Conservation (phyloP, 208 protist genomes). For the Hexamita inflata region DNA sequence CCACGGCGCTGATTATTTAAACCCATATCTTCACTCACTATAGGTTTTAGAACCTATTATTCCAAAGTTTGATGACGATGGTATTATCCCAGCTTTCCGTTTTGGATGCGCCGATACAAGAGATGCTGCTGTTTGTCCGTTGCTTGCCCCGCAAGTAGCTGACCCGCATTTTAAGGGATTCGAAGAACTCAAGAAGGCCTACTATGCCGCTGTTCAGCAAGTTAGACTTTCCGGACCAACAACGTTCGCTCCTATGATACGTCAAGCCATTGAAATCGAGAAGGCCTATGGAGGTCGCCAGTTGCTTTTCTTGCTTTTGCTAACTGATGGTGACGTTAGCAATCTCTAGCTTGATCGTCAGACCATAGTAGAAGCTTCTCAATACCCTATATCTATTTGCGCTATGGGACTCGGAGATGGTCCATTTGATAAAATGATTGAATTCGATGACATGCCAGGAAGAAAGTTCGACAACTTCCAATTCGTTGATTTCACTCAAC, state of each 20-base stretch:
- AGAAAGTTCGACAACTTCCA: constrained; percentile 24
- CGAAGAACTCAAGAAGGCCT: not conserved
- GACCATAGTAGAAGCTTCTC: not conserved
- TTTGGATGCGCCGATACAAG: constrained; percentile 11
- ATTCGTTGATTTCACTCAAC: constrained; percentile 18
- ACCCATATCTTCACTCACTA: not conserved
- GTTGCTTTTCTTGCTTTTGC: not conserved
- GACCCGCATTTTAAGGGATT: constrained; percentile 6
- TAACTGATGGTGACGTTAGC: constrained; percentile 5
- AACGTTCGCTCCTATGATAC: not conserved
- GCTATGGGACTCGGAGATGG: constrained; percentile 12
- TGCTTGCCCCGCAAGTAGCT: not conserved
- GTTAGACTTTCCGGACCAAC: constrained; percentile 7
- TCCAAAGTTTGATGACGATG: not conserved
- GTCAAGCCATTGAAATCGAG: not conserved
- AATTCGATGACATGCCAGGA: not conserved
- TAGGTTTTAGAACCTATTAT: not conserved
- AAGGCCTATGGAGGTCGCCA: not conserved
- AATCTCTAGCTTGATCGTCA: not conserved
- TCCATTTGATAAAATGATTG: not conserved
- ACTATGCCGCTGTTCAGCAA: not conserved
- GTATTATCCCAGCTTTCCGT: constrained; percentile 13
- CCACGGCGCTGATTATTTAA: not conserved
- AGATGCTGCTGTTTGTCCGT: not conserved
- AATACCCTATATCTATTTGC: constrained; percentile 11